Conservation (phyloP, 1,284 basidiomycete species). For the Sporisorium exsertum region DNA sequence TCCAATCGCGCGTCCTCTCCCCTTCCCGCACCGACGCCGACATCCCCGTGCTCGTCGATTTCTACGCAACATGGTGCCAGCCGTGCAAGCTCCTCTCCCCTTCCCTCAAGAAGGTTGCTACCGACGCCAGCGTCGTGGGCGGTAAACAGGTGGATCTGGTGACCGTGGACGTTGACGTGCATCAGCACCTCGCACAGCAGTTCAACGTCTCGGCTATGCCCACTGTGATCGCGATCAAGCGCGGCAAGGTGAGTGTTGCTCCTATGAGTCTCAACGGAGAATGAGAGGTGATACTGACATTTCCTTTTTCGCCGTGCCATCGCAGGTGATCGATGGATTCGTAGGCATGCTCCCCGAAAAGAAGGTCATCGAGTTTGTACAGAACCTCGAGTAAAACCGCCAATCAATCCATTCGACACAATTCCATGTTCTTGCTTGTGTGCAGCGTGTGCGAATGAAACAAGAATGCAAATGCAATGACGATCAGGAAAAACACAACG, state of each 20-base stretch:
- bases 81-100: slow-evolving; percentile 63
- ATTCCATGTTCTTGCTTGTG: not conserved
- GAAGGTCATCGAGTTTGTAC: slow-evolving; percentile 55
- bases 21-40: slow-evolving; percentile 24
- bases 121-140: slow-evolving; percentile 30
- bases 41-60: slow-evolving; percentile 54
- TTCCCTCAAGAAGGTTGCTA: slow-evolving; percentile 42
- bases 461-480: slow-evolving; percentile 1
- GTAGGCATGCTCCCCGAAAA: slow-evolving; percentile 58
- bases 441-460: not conserved
- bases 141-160: slow-evolving; percentile 50
- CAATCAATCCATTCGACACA: too few relatives aligned
- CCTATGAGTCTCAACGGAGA: too few relatives aligned
- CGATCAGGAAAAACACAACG: not conserved
- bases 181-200: slow-evolving; percentile 46
- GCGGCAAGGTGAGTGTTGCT: slow-evolving; percentile 45
- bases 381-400: slow-evolving; percentile 29
- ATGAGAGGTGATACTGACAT: too few relatives aligned
- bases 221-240: slow-evolving; percentile 53
- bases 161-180: slow-evolving; percentile 55
- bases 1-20: slow-evolving; percentile 25
- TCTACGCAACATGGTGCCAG: slow-evolving; percentile 59
- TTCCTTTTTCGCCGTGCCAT: too few relatives aligned
- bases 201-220: slow-evolving; percentile 59
- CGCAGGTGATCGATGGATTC: slow-evolving; percentile 45